A percentile compares a stretch with the other conserved stretches of the same genome.
phyloP scores from a whole-genome alignment of 2,329 filamentous ascomycete genomes.

The Neopestalotiopsis rosae region DNA sequence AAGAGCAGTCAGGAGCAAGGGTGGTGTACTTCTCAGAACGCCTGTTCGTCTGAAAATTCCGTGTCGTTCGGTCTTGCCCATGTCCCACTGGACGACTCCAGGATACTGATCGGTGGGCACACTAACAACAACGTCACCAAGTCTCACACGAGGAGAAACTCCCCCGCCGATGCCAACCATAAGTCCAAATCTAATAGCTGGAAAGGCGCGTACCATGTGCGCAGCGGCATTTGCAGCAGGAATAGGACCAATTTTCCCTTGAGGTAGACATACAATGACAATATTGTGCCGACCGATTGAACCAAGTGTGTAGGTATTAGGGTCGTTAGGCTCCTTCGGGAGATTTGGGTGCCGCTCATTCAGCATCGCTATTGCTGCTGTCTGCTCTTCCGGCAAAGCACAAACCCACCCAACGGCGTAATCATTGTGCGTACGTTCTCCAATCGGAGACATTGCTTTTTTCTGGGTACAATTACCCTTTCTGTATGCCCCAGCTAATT shows the following conservation, averaged over 20 bases:
- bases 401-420: constrained; percentile 31
- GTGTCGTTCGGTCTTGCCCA: constrained; percentile 27
- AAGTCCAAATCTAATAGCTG: not conserved
- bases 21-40: constrained; percentile 26
- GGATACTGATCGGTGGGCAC: constrained; percentile 21
- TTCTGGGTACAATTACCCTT: no score
- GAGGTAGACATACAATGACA: constrained; percentile 7
- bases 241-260: not conserved
- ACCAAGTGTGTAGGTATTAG: not conserved
- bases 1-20: constrained; percentile 23
- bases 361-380: constrained; percentile 28
- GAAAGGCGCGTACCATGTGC: not conserved
- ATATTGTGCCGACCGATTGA: not conserved
- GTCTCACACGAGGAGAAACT: constrained; percentile 12
- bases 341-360: not conserved
- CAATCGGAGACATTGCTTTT: no score
- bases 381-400: constrained; percentile 25
- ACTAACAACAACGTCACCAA: constrained; percentile 34
- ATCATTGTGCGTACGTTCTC: constrained; percentile 14
- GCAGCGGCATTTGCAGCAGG: not conserved
- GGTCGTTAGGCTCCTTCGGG: not conserved
- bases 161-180: not conserved
- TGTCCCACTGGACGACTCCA: constrained; percentile 32
- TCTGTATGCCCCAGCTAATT: no score
- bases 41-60: constrained; percentile 27